A percentile compares a stretch with the other conserved stretches of the same genome.
Evolutionary conservation across 768 basidiomycete genomes (phyloP).

Genomic region (Hericium alpestre): DNA sequence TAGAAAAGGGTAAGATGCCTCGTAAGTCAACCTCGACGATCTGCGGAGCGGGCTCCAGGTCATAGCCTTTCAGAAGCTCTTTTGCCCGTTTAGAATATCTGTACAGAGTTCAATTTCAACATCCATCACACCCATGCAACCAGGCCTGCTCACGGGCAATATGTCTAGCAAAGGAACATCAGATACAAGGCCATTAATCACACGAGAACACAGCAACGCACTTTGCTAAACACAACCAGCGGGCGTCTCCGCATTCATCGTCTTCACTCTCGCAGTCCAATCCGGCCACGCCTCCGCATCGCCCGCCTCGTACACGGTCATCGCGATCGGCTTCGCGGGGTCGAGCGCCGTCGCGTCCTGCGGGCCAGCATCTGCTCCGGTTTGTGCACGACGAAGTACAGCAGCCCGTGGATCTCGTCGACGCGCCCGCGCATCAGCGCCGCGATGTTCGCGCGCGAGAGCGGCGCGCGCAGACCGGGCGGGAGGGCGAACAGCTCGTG

Average conservation of each 20-base stretch:
- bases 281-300: slow-evolving; percentile 13
- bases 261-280: slow-evolving; percentile 33
- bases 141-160: slow-evolving; percentile 48
- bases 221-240: slow-evolving; percentile 77
- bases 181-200: neutral
- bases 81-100: slow-evolving; percentile 57
- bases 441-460: slow-evolving; percentile 11
- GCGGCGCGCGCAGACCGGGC: slow-evolving; percentile 1
- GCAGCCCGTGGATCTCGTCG: slow-evolving; percentile 57
- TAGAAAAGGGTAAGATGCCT: slow-evolving; percentile 26
- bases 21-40: slow-evolving; percentile 70
- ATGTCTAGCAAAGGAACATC: slow-evolving; percentile 35
- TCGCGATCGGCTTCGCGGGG: slow-evolving; percentile 35
- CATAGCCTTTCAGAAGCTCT: slow-evolving; percentile 47
- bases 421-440: slow-evolving; percentile 4
- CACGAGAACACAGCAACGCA: slow-evolving; percentile 18
- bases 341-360: slow-evolving; percentile 18
- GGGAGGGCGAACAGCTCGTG: slow-evolving; percentile 4
- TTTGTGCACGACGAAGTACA: slow-evolving; percentile 50
- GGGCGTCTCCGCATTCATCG: slow-evolving; percentile 47
- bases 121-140: neutral
- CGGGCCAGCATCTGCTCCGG: slow-evolving; percentile 30
- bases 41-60: slow-evolving; percentile 52
- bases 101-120: slow-evolving; percentile 1
- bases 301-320: slow-evolving; percentile 47